Conservation (phyloP, 2,329 filamentous ascomycete species). For the Aureobasidium lini region DNA sequence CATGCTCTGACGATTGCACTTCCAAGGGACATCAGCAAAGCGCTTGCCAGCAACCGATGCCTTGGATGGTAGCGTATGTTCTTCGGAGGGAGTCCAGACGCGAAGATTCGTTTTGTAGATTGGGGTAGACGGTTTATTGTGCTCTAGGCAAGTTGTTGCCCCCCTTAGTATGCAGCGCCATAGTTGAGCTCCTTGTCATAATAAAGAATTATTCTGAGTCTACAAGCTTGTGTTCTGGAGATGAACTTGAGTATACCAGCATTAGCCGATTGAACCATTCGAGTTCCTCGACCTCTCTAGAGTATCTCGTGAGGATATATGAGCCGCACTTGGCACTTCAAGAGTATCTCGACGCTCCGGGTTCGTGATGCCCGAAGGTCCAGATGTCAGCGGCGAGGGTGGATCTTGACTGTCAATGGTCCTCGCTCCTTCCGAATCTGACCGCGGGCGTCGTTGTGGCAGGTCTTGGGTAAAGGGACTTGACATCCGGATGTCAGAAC, state of each 20-base stretch:
- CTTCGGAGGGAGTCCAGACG: no score
- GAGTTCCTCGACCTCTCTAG: background rate
- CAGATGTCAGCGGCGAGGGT: background rate
- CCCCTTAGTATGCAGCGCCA: no score
- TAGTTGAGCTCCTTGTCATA: background rate
- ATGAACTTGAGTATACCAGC: no score
- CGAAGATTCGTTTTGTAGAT: no score
- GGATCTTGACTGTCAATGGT: constrained; percentile 15
- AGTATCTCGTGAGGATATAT: background rate
- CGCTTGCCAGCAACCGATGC: no score
- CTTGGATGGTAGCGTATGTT: no score
- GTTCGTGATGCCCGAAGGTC: background rate
- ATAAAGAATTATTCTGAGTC: no score
- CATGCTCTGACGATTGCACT: no score
- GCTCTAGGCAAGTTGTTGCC: no score
- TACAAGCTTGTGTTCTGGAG: no score
- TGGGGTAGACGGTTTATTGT: no score
- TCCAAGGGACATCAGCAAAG: no score
- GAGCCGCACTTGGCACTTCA: constrained; percentile 18
- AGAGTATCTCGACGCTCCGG: constrained; percentile 19
- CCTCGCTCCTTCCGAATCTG: constrained; percentile 13
- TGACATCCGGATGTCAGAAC: constrained; percentile 19
- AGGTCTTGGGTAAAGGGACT: background rate
- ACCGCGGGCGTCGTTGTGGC: background rate
- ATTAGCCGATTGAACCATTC: background rate